These are phyloP conservation scores for Solanum habrochaites DNA, from an alignment of 257 asterid genomes.

Conservation along the genomic window DNA sequence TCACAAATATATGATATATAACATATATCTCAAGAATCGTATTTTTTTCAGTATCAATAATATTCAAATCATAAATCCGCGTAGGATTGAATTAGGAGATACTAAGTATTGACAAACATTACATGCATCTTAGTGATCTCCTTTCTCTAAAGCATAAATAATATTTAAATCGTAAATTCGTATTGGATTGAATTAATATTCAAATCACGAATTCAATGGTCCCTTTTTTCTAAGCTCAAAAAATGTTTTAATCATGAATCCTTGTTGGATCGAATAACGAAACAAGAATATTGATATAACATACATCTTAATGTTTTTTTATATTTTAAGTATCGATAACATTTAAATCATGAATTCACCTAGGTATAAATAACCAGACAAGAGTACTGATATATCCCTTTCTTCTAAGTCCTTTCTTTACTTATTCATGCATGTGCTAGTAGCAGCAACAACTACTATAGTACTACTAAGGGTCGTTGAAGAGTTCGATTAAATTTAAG, in stretches of 20 bases:
- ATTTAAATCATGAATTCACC: no score
- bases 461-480: not conserved
- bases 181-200: not conserved
- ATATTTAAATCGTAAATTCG: not conserved
- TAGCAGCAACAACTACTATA: not conserved
- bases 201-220: not conserved
- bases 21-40: no score
- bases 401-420: not conserved
- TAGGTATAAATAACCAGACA: not conserved
- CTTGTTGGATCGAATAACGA: not conserved
- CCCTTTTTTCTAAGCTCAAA: not conserved
- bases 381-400: not conserved
- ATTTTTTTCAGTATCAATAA: not conserved
- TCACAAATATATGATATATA: not conserved
- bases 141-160: no score
- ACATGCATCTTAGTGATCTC: not conserved
- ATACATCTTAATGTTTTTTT: not conserved
- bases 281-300: no score
- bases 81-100: not conserved
- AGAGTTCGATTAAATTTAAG: not conserved
- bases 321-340: not conserved
- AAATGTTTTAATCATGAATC: not conserved
- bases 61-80: not conserved
- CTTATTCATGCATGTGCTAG: not conserved
- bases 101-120: not conserved